A percentile compares a stretch with the other conserved stretches of the same genome.
phyloP scores from a whole-genome alignment of 1,284 basidiomycete genomes.

The Termitomyces sp. region DNA sequence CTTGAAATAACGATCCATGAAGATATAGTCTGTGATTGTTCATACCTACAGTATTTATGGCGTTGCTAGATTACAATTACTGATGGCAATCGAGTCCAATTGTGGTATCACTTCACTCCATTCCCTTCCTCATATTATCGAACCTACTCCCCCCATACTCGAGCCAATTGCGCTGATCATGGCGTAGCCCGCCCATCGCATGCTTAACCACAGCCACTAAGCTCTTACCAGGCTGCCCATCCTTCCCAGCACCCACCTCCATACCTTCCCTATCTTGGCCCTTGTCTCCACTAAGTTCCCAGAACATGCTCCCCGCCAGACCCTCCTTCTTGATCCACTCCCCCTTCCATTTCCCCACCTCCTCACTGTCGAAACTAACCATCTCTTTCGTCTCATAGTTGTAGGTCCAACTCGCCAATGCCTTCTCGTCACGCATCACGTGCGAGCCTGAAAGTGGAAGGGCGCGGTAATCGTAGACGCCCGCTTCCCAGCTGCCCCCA shows the following conservation, averaged over 20 bases:
- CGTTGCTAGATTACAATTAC: neutral
- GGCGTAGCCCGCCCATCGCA: constrained; percentile 69
- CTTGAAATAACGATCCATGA: neutral
- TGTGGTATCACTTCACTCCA: constrained; percentile 27
- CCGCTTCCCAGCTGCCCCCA: constrained; percentile 69
- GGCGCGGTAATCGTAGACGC: constrained; percentile 78
- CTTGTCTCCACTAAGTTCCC: constrained; percentile 83
- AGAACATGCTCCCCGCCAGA: constrained; percentile 81
- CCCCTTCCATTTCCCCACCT: constrained; percentile 66
- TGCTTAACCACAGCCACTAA: constrained; percentile 67
- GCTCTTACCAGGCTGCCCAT: constrained; percentile 53
- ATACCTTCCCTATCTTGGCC: constrained; percentile 58
- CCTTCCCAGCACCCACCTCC: constrained; percentile 65
- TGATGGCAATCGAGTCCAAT: neutral
- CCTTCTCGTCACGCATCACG: constrained; percentile 51
- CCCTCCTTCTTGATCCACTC: constrained; percentile 68
- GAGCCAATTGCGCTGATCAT: constrained; percentile 58
- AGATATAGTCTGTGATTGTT: neutral
- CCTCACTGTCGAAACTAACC: constrained; percentile 76
- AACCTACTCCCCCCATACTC: constrained; percentile 67
- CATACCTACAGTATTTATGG: no score
- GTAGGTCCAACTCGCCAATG: constrained; percentile 70
- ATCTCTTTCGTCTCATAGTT: constrained; percentile 66
- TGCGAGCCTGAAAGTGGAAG: constrained; percentile 69
- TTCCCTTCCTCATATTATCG: constrained; percentile 72